Evolutionary conservation across 768 basidiomycete species (phyloP), one percentile per base, ranked within the genome.

Genomic region (Neoboletus magnificus): DNA sequence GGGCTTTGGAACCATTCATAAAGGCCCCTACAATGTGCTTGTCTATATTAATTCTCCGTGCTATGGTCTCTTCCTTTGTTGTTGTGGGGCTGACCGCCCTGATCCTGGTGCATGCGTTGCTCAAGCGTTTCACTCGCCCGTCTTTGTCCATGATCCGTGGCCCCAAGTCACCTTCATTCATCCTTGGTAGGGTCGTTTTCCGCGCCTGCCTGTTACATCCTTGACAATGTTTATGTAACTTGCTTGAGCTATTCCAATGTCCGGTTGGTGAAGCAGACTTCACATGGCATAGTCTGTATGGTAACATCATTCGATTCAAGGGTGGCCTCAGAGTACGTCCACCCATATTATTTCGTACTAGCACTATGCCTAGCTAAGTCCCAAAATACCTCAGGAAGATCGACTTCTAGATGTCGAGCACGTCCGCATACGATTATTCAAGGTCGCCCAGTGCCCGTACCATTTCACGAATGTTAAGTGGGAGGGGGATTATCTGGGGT

Each of bases 371-470:
- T 2, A 25, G 36, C 71, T 70, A 50, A 39, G 22, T 55, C 25
- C 48, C 41, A 45, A 40, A 8, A 6, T 55, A 22, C 8, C 7
- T 27, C 53, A 80, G 80, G 75, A 78, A 58, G 73, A 80, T 53
- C 70, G 5, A 27, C 27, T 27, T 27, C 27, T 27, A 27, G 27
- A 63, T 82, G 20, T 69, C 75, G 48, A 72, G 74, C 43, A 77
- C 77, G 3, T 69, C 75, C 1, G 74, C 68, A 12, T 76, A 80
- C 57, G 68, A 67, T n/a, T 82, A 75, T 52, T 57, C 61, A n/a
- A 81, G 77, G 57, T 70, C 49, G 18, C 54, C 41, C 30, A 65
- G 71, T 20, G 43, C 59, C 55, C 58, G 63, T 41, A n/a, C n/a
- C n/a, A 18, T 58, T 13, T 46, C 59, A 2, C 36, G 29, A 4